Evolutionary conservation across 2,329 filamentous ascomycete genomes (phyloP), one percentile per base, ranked within the genome.

Genomic region (Intubia oerlemansii): DNA sequence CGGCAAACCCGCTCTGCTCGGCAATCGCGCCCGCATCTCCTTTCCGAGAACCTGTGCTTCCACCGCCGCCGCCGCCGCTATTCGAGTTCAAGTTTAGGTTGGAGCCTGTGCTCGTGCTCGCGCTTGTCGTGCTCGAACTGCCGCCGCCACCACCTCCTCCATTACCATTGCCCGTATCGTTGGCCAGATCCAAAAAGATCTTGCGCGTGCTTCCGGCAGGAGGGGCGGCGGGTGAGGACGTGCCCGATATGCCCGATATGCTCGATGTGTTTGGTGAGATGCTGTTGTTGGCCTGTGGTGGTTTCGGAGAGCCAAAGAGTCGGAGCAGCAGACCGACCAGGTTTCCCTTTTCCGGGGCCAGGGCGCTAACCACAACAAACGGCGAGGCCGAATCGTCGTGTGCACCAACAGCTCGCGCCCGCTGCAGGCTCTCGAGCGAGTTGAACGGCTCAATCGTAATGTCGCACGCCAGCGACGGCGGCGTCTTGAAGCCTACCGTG

Each of bases 111-210:
- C n/a, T n/a, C n/a, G 85, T 62, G 5, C 62, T 64, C 39, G 72
- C 76, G 30, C 71, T 60, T 11, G 64, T 60, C 3, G 56, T 53
- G 18, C 14, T 46, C 1, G 24, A 18, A 7, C 32, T 28, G 17
- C 20, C 32, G 66, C 17, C 29, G 66, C 24, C 19, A 11, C n/a
- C n/a, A n/a, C n/a, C n/a, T n/a, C n/a, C n/a, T n/a, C n/a, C n/a
- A n/a, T n/a, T n/a, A n/a, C n/a, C n/a, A n/a, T n/a, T n/a, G n/a
- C n/a, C n/a, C n/a, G 16, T 15, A 12, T 29, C 32, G 36, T 71
- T 72, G 3, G 77, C 76, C 24, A 90, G 54, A 48, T 90, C 79
- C 1, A 90, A 57, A 41, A 88, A 90, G 14, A 90, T 76, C 45
- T 77, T 82, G 31, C 53, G 53, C 28, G 50, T 57, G 38, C 52